Evolutionary conservation across 768 basidiomycete species (phyloP), one percentile per base, ranked within the genome.

Genomic region (Trametes sanguinea): DNA sequence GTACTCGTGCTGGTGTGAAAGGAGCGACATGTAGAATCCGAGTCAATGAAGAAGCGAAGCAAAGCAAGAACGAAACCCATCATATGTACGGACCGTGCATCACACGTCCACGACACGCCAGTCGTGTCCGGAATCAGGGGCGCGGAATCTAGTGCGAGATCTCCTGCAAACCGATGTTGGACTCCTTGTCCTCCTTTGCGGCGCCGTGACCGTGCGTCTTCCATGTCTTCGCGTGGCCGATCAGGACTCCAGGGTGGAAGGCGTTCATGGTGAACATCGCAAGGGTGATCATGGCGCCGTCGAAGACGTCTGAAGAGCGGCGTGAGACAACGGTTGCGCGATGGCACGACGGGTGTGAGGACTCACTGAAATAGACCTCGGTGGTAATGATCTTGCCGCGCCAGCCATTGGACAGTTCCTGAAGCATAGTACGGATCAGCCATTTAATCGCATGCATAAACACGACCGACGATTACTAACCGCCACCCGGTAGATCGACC

Each of bases 371-470:
- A 59, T 76, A 79, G 4, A 75, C 63, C 63, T 86, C 72, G 3
- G 80, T 82, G 10, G 69, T 67, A 54, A 83, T 81, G 63, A 86
- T 77, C 6, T 64, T 65, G 14, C 85, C 84, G 14, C 63, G 54
- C 81, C 82, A 86, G 0, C 83, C 84, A 46, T 80, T 76, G 5
- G 74, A 64, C 4, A 81, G 67, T 67, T 83, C 65, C 58, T 60
- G 43, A 6, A 10, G 7, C 30, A n/a, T 1, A 22, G 22, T 22
- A 22, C 22, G 22, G 22, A 22, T 22, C 22, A 22, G 22, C 22
- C 22, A 22, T 22, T 22, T 22, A 22, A 22, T 22, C 11, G 39
- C 39, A 39, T 39, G 8, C 29, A 17, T 11, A 29, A 10, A 4
- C 30, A n/a, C 6, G 13, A 16, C 2, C 9, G 27, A 1, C 45